phyloP scores from a whole-genome alignment of 164 flowering plant species.

The Chloranthus sessilifolius region DNA sequence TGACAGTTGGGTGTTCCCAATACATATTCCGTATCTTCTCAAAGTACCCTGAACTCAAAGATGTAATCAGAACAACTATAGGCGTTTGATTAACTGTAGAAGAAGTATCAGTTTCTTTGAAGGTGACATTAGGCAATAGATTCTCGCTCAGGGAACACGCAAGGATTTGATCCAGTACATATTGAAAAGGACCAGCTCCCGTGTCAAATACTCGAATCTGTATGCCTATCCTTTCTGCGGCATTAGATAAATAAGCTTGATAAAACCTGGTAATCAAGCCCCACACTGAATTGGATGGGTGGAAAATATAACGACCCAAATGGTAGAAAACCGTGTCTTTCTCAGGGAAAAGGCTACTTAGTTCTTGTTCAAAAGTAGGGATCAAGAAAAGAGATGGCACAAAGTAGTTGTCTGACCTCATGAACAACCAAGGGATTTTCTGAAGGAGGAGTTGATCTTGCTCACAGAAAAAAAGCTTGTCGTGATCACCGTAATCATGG shows the following conservation, averaged over 20 bases:
- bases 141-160: slow-evolving; percentile 57
- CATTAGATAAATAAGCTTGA: slow-evolving; percentile 66
- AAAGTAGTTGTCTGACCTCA: slow-evolving; percentile 74
- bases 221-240: slow-evolving; percentile 71
- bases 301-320: slow-evolving; percentile 76
- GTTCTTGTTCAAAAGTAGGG: slow-evolving; percentile 60
- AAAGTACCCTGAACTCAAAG: slow-evolving; percentile 53
- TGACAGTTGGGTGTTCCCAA: slow-evolving; percentile 62
- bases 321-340: slow-evolving; percentile 73
- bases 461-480: slow-evolving; percentile 84
- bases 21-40: slow-evolving; percentile 65
- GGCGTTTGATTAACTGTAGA: slow-evolving; percentile 19
- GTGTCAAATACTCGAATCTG: slow-evolving; percentile 72
- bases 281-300: slow-evolving; percentile 79
- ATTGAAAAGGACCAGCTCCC: slow-evolving; percentile 52
- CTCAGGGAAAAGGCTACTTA: slow-evolving; percentile 55
- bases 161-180: slow-evolving; percentile 67
- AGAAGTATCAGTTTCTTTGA: slow-evolving; percentile 13
- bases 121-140: slow-evolving; percentile 45
- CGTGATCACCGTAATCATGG: slow-evolving; percentile 67
- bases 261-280: slow-evolving; percentile 73
- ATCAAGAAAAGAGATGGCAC: slow-evolving; percentile 77
- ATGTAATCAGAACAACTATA: slow-evolving; percentile 64
- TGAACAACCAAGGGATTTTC: slow-evolving; percentile 60
- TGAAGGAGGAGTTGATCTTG: slow-evolving; percentile 54